These are phyloP conservation scores for Amaranthus tricolor DNA, from an alignment of 179 eudicot species.

Conservation along the genomic window DNA sequence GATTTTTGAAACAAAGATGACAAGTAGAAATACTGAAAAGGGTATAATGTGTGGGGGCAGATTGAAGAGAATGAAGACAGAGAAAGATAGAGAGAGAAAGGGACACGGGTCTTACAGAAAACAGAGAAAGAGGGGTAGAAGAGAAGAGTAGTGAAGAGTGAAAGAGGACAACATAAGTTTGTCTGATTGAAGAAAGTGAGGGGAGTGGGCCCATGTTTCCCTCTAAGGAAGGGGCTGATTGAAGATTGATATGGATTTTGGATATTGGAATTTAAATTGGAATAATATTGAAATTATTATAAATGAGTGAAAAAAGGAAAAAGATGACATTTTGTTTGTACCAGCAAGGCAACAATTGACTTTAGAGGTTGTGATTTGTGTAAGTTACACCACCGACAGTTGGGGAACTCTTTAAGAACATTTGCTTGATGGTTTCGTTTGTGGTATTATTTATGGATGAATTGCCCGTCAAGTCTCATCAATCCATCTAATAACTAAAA, in stretches of 20 bases:
- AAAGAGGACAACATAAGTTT: conserved; percentile 11
- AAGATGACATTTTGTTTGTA: neutral
- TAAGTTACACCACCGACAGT: conserved; percentile 9
- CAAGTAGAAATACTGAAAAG: neutral
- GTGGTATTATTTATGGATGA: no score
- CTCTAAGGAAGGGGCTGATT: conserved; percentile 1
- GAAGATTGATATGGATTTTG: conserved; percentile 2
- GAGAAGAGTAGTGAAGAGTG: neutral
- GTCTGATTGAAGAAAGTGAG: neutral
- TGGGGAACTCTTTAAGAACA: conserved; percentile 1
- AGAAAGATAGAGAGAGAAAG: neutral
- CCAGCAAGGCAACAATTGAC: neutral
- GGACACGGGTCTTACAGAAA: conserved; percentile 14
- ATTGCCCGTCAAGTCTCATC: no score
- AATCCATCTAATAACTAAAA: no score
- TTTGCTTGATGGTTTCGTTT: no score
- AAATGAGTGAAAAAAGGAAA: neutral
- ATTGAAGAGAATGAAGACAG: neutral
- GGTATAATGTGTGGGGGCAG: no score
- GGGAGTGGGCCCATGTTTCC: conserved; percentile 1
- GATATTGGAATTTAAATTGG: neutral
- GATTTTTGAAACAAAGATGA: neutral
- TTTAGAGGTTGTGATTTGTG: neutral
- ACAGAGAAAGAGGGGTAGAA: neutral
- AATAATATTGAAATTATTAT: neutral